Evolutionary conservation across 2,329 filamentous ascomycete species (phyloP), one percentile per base, ranked within the genome.

Genomic region (Torrubiellomyces zombiae): DNA sequence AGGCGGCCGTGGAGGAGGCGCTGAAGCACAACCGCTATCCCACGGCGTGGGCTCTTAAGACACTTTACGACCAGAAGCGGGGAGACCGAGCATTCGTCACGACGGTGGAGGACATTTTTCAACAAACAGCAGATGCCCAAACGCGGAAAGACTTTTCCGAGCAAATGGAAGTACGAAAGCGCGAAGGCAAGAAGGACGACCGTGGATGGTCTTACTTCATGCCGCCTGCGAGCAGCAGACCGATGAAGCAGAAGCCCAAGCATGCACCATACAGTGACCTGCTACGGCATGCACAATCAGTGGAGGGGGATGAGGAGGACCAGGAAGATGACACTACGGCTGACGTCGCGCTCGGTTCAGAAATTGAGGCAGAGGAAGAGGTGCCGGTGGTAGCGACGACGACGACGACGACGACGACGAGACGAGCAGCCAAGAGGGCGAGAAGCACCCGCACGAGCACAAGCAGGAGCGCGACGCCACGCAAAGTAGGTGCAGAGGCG

Each of bases 41-140:
- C 27, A 74, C 68, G 7, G 70, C 69, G 3, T 74, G 60, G 52
- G 67, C 69, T 20, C 51, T 75, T 30, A 57, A 67, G 26, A 60
- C 56, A 9, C 52, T 73, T 31, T 74, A 69, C 43, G 66, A 74
- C 34, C 65, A 73, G 39, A 58, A 62, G 31, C 53, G 54, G 21
- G 43, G 49, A 19, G 56, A 71, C 34, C 45, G 55, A 10, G 48
- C 50, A 18, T 68, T 72, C 37, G 50, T 73, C 29, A 47, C 53
- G 32, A 60, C 73, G 54, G 48, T 74, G 22, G 62, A 68, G 43
- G 58, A 63, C 31, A 55, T 74, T 21, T 71, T 62, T 42, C 52
- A 55, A 34, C 64, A 70, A 38, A 63, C 57, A 11, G 67, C 67
- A n/a, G 60, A 63, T 33, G 39, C 47, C 18, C 56, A 60, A 18